These are phyloP conservation scores for Microbotryum intermedium DNA, from an alignment of 1,284 basidiomycete species.

Conservation along the genomic window DNA sequence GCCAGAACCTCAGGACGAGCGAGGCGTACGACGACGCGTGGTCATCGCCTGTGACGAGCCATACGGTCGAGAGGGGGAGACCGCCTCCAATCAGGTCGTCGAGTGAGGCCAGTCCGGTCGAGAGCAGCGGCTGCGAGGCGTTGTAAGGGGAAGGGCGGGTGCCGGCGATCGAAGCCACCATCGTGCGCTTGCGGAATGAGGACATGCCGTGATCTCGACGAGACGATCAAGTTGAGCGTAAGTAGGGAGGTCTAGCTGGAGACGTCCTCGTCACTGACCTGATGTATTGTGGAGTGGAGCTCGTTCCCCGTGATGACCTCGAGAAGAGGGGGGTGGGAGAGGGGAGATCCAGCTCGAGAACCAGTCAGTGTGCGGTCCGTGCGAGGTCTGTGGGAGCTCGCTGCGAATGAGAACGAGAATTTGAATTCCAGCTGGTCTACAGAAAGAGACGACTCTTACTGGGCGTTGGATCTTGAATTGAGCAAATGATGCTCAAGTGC, in stretches of 20 bases:
- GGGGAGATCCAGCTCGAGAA: too few relatives aligned
- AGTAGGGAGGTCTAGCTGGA: not conserved
- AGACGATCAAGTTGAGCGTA: not conserved
- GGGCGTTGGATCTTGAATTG: too few relatives aligned
- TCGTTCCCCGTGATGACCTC: too few relatives aligned
- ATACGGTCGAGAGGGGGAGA: constrained; percentile 68
- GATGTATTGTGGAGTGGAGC: too few relatives aligned
- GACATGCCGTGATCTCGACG: constrained; percentile 4
- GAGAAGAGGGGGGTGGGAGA: too few relatives aligned
- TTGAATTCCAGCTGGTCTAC: too few relatives aligned
- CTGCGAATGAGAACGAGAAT: too few relatives aligned
- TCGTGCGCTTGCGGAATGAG: constrained; percentile 14
- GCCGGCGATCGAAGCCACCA: constrained; percentile 20
- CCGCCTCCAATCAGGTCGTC: constrained; percentile 93
- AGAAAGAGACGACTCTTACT: too few relatives aligned
- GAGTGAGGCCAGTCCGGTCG: constrained; percentile 85
- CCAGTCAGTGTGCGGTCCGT: too few relatives aligned
- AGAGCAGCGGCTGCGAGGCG: constrained; percentile 43
- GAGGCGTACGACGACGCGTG: constrained; percentile 74
- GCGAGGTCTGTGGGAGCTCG: too few relatives aligned
- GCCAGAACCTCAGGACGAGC: constrained; percentile 76
- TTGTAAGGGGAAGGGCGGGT: constrained; percentile 31
- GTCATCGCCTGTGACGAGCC: constrained; percentile 71
- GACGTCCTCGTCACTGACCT: too few relatives aligned
- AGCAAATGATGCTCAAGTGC: too few relatives aligned